Percentiles rank a stretch among this genome's conserved stretches.
phyloP scores from a whole-genome alignment of 2,329 filamentous ascomycete genomes.

The Xylariaceae sp. region DNA sequence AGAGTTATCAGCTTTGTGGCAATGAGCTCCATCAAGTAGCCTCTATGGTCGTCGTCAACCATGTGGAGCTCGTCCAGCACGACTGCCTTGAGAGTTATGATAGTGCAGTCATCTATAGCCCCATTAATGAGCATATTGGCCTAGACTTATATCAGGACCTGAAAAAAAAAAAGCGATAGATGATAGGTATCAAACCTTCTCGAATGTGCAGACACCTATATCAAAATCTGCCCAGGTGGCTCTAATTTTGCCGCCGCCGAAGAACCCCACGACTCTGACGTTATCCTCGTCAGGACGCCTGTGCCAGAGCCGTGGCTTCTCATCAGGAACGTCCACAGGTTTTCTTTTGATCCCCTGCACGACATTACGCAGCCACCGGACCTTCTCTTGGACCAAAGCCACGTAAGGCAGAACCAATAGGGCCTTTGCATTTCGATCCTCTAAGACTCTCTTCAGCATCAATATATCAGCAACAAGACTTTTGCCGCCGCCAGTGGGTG shows the following conservation, averaged over 20 bases:
- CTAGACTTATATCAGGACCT: slow-evolving; percentile 38
- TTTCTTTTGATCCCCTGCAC: slow-evolving; percentile 56
- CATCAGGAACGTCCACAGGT: slow-evolving; percentile 32
- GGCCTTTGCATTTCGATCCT: slow-evolving; percentile 62
- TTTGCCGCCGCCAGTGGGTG: slow-evolving; percentile 76
- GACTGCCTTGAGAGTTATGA: slow-evolving; percentile 62
- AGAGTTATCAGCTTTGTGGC: slow-evolving; percentile 70
- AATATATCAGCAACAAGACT: slow-evolving; percentile 71
- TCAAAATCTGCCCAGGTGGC: slow-evolving; percentile 72
- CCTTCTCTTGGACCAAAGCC: slow-evolving; percentile 76
- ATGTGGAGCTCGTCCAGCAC: slow-evolving; percentile 81
- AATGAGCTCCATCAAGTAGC: slow-evolving; percentile 72
- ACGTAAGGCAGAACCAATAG: slow-evolving; percentile 75
- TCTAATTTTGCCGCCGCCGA: slow-evolving; percentile 68
- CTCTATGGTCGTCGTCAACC: slow-evolving; percentile 73
- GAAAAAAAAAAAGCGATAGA: neutral
- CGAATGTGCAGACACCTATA: slow-evolving; percentile 75
- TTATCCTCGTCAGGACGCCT: slow-evolving; percentile 55
- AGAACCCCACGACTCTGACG: slow-evolving; percentile 69
- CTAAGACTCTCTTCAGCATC: slow-evolving; percentile 69
- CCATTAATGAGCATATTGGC: slow-evolving; percentile 72
- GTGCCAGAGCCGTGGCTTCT: slow-evolving; percentile 46
- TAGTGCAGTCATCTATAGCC: slow-evolving; percentile 67
- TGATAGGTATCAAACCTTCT: slow-evolving; percentile 54
- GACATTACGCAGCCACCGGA: slow-evolving; percentile 68